Percentiles rank a stretch among this genome's conserved stretches.
Evolutionary conservation across 305 asterid genomes (phyloP).

Genomic region (Withania somnifera): DNA sequence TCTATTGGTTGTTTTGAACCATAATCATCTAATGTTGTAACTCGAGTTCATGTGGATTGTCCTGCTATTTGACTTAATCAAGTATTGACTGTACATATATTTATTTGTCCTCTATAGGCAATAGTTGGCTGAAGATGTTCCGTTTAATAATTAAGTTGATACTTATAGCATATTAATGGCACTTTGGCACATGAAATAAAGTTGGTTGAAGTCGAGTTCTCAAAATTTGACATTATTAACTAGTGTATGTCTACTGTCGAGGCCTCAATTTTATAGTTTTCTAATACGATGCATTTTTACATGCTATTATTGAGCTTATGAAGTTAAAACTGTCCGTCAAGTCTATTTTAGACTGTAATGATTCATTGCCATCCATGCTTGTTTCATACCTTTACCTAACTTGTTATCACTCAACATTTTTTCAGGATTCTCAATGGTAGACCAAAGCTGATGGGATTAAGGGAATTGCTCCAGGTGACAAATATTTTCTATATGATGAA

Average conservation of each 20-base stretch:
- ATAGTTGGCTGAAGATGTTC: not conserved
- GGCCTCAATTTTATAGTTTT: not conserved
- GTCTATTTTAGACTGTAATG: not conserved
- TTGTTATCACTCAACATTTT: slow-evolving; percentile 4
- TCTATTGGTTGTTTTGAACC: not conserved
- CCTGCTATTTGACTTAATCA: not conserved
- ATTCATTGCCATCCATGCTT: not conserved
- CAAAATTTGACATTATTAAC: not conserved
- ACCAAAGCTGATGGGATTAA: slow-evolving; percentile 92
- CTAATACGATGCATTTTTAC: not conserved
- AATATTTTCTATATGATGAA: slow-evolving; percentile 3
- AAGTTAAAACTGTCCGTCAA: not conserved
- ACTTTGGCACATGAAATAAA: not conserved
- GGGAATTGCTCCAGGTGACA: slow-evolving; percentile 89
- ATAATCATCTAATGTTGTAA: not conserved
- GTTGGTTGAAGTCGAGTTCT: not conserved
- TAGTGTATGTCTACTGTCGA: not conserved
- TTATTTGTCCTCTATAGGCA: not conserved
- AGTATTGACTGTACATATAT: not conserved
- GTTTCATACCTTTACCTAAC: not conserved
- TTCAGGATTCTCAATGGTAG: slow-evolving; percentile 86
- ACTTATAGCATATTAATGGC: not conserved
- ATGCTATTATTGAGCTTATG: not conserved
- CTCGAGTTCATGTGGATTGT: not conserved
- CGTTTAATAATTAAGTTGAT: not conserved